Conservation (phyloP, 176 grass and related monocot species). For the Aegilops tauschii region DNA sequence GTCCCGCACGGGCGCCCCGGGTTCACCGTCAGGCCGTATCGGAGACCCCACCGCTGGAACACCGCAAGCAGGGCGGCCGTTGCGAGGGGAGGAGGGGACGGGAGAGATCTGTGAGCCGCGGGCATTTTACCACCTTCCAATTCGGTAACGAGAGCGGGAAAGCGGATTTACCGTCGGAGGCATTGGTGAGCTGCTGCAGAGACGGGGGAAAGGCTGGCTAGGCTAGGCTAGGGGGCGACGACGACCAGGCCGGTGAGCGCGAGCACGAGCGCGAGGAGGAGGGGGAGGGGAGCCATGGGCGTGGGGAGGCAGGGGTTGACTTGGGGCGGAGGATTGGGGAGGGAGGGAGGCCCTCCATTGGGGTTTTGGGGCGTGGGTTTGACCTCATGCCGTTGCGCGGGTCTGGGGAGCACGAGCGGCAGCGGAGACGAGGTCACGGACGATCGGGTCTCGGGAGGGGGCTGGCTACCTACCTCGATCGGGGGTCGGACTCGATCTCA, state of each 20-base stretch:
- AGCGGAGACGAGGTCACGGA: slow-evolving; percentile 38
- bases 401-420: neutral
- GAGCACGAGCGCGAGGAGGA: slow-evolving; percentile 12
- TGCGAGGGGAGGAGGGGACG: too few species aligned
- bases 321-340: neutral
- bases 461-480: neutral
- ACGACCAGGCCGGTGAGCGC: neutral
- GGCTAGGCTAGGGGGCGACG: neutral
- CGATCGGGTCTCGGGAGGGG: neutral
- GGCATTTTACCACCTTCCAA: too few species aligned
- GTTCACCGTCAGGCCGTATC: too few species aligned
- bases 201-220: neutral
- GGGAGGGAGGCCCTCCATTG: neutral
- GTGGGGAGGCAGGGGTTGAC: slow-evolving; percentile 19
- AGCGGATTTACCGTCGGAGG: too few species aligned
- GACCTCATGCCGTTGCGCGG: slow-evolving; percentile 17
- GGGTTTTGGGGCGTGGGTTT: slow-evolving; percentile 5
- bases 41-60: too few species aligned
- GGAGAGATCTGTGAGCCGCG: too few species aligned
- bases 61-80: too few species aligned
- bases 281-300: slow-evolving; percentile 28
- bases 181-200: too few species aligned
- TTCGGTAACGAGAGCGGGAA: too few species aligned
- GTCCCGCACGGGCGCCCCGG: too few species aligned
- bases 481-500: neutral